phyloP scores from a whole-genome alignment of 2,329 filamentous ascomycete genomes.

The Davidsoniella virescens region DNA sequence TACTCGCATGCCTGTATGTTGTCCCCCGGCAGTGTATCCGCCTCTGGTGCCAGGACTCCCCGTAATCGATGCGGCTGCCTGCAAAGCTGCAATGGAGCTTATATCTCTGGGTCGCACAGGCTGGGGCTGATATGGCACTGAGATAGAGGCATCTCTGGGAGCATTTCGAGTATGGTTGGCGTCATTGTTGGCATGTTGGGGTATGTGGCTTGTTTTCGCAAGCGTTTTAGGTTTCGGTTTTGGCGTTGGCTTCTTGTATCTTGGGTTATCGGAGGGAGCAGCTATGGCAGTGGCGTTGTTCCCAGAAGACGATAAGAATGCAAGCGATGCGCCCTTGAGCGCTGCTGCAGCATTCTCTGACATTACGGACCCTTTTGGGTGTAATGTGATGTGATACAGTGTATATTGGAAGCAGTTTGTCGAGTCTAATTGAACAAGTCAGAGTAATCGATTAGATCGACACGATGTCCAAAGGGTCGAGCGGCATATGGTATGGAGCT shows the following conservation, averaged over 20 bases:
- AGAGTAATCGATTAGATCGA: too few species aligned
- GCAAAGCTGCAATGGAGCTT: constrained; percentile 2
- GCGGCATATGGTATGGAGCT: too few species aligned
- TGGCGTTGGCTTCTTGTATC: not conserved
- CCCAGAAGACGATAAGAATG: not conserved
- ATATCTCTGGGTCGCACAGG: not conserved
- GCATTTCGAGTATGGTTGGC: not conserved
- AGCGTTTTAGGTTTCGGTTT: constrained; percentile 2
- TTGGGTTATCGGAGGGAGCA: not conserved
- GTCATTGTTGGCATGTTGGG: not conserved
- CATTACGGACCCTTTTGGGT: not conserved
- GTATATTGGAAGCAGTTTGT: too few species aligned
- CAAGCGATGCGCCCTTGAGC: constrained; percentile 1
- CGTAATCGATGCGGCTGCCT: constrained; percentile 1
- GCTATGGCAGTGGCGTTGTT: not conserved
- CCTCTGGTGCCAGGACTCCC: not conserved
- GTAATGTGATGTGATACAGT: too few species aligned
- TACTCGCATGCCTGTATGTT: too few species aligned
- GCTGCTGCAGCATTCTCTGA: constrained; percentile 5
- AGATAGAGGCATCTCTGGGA: too few species aligned
- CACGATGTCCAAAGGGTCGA: too few species aligned
- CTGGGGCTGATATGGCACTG: not conserved
- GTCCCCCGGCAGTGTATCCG: not conserved
- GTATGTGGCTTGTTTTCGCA: not conserved
- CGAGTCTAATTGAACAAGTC: too few species aligned